Evolutionary conservation across 306 rosid species (phyloP), one percentile per base, ranked within the genome.

Genomic region (Cyclanthera cordifolia): DNA sequence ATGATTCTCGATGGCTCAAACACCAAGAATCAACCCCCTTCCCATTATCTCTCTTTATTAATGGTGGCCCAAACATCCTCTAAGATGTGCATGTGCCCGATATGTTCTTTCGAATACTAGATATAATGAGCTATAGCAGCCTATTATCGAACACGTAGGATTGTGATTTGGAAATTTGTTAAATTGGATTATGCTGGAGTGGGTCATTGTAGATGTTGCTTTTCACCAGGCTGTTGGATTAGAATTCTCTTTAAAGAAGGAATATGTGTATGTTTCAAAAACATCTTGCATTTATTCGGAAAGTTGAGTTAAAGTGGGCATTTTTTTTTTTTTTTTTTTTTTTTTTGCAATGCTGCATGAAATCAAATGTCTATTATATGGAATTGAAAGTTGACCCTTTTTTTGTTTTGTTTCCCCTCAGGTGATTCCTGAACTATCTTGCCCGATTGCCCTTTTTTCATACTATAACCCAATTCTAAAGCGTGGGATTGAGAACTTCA

Each of bases 401-500:
- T 57, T 65, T 30, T 30, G 61, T 72, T 60, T 27, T 23, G 27
- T 76, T 78, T 49, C 95, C 95, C 75, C 41, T 54, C 80, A 89
- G 98, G 98, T 93, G 73, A 74, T 84, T 80, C 98, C 98, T 0
- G 84, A 87, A 30, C 57, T 93, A 69, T 85, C 96, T 61, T 85
- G 88, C 76, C 98, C 98, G 25, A 69, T 93, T 78, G 90, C 98
- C 39, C 69, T 93, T 61, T 93, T 93, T 74, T 2, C 96, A 11
- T 93, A 93, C 72, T 93, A 93, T 81, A 89, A 93, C 80, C 43
- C 43, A 37, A 37, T 37, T 8, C 43, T 37, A 6, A 37, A 82
- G 88, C 94, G 93, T 46, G 98, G 96, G 41, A 76, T 85, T 43
- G 82, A 30, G 20, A 81, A 72, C 49, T 93, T 93, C 77, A 89